Base-by-base conservation (phyloP, 495 filamentous ascomycete species). In the Penicillium flavigenum region DNA sequence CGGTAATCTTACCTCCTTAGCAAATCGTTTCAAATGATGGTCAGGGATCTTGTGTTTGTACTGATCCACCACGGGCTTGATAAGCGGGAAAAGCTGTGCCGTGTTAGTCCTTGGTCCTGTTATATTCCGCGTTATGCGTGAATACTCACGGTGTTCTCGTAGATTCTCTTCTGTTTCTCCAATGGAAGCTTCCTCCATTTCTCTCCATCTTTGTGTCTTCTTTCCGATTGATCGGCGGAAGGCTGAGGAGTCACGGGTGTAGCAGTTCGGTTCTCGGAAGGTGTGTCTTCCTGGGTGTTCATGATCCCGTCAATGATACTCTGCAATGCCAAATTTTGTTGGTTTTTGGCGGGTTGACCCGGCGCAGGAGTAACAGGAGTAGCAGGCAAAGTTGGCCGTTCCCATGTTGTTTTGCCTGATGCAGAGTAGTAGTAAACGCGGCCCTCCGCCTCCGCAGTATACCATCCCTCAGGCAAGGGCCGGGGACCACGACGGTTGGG, bases 111-210 rank as follows among this genome's bases (percentile, higher is more conserved):
- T 4, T 39, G 68, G 59, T 27, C 20, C 42, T 2, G 46, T 24
- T 17, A 5, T 34, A 34, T 39, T 17, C 14, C 12, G 19, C 16
- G 5, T 42, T 47, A 16, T 36, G 24, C 17, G 22, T 19, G 2
- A 17, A 10, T 55, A 69, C 87, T 66, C 78, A 94, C 91, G 17
- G 92, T 93, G 65, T 91, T 91, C 69, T 96, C 91, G 61, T 96
- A 97, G 4, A 95, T 77, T 73, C 90, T 95, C 81, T 90, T 93
- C 70, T 91, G 87, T 72, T 96, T 96, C 52, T 96, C 91, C 59
- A 89, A 76, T 17, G 86, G 78, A 54, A 87, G 81, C 64, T 81
- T 86, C 61, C 84, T 81, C 92, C 92, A 98, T 70, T 89, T 92
- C 54, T 94, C 90, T 36, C 69, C 72, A 8, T 74, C 73, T 56